phyloP scores from a whole-genome alignment of 768 basidiomycete genomes.

The Pleurotus giganteus region DNA sequence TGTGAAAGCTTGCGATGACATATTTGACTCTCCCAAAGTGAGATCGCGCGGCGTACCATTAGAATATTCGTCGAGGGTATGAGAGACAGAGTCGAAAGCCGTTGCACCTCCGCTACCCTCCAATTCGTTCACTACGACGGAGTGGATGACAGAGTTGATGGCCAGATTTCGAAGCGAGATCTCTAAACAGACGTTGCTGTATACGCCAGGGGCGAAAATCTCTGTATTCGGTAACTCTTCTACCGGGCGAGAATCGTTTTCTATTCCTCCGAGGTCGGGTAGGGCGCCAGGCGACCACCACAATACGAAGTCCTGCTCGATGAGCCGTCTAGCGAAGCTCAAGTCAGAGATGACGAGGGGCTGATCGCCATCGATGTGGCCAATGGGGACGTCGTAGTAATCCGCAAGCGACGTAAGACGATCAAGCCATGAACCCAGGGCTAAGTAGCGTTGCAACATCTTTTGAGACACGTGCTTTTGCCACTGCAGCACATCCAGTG shows the following conservation, averaged over 20 bases:
- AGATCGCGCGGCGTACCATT: slow-evolving; percentile 67
- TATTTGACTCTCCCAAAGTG: slow-evolving; percentile 84
- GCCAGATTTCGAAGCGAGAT: slow-evolving; percentile 89
- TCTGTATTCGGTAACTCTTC: slow-evolving; percentile 85
- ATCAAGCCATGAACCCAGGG: slow-evolving; percentile 76
- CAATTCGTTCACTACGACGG: slow-evolving; percentile 92
- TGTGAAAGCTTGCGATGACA: slow-evolving; percentile 84
- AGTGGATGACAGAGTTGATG: slow-evolving; percentile 91
- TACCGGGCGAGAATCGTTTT: slow-evolving; percentile 74
- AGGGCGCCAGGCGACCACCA: slow-evolving; percentile 95
- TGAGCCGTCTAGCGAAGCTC: slow-evolving; percentile 83
- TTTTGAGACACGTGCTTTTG: slow-evolving; percentile 77
- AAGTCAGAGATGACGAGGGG: slow-evolving; percentile 87
- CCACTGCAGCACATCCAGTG: slow-evolving; percentile 86
- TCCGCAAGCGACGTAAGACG: slow-evolving; percentile 75
- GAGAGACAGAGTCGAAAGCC: slow-evolving; percentile 90
- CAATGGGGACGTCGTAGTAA: slow-evolving; percentile 91
- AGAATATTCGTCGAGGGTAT: slow-evolving; percentile 86
- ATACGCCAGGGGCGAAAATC: slow-evolving; percentile 81
- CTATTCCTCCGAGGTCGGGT: slow-evolving; percentile 92
- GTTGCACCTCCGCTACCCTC: slow-evolving; percentile 94
- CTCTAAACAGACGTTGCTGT: slow-evolving; percentile 91
- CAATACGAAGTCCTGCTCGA: slow-evolving; percentile 85
- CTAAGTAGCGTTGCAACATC: slow-evolving; percentile 82
- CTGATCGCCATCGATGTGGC: slow-evolving; percentile 90